A percentile compares a stretch with the other conserved stretches of the same genome.
phyloP scores from a whole-genome alignment of 78 protist species.

The Creolimax fragrantissima region DNA sequence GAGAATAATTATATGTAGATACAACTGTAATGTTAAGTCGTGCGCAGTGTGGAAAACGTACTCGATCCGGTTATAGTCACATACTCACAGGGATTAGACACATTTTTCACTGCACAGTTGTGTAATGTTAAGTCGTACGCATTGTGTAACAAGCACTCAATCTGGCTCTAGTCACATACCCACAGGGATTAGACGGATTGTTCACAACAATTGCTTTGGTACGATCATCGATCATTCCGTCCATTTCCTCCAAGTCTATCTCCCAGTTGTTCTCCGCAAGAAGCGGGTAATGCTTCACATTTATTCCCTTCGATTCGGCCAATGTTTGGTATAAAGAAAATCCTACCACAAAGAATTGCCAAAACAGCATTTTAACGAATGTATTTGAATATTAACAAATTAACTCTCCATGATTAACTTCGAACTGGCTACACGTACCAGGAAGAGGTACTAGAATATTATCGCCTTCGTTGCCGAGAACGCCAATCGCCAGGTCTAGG shows the following conservation, averaged over 20 bases:
- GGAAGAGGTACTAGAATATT: constrained; percentile 83
- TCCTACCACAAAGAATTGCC: too few relatives aligned
- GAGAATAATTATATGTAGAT: not conserved
- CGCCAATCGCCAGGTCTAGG: constrained; percentile 70
- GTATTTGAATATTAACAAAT: too few relatives aligned
- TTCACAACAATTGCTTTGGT: constrained; percentile 76
- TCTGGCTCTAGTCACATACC: constrained; percentile 46
- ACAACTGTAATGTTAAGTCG: not conserved
- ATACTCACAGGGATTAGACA: too few relatives aligned
- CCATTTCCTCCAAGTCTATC: constrained; percentile 50
- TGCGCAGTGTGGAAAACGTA: too few relatives aligned
- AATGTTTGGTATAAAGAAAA: constrained; percentile 75
- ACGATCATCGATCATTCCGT: constrained; percentile 45
- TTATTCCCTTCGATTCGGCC: constrained; percentile 42
- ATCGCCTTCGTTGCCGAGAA: constrained; percentile 51
- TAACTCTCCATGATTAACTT: too few relatives aligned
- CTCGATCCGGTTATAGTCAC: too few relatives aligned
- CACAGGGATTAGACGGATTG: constrained; percentile 92
- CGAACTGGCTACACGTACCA: constrained; percentile 51
- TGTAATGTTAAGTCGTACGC: too few relatives aligned
- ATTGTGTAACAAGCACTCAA: too few relatives aligned
- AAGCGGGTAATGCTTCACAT: constrained; percentile 42
- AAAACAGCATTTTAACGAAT: too few relatives aligned
- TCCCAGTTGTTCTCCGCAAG: constrained; percentile 68
- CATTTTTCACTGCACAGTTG: too few relatives aligned